Evolutionary conservation across 768 basidiomycete species (phyloP).

Genomic region (Russula griseocarnosa): DNA sequence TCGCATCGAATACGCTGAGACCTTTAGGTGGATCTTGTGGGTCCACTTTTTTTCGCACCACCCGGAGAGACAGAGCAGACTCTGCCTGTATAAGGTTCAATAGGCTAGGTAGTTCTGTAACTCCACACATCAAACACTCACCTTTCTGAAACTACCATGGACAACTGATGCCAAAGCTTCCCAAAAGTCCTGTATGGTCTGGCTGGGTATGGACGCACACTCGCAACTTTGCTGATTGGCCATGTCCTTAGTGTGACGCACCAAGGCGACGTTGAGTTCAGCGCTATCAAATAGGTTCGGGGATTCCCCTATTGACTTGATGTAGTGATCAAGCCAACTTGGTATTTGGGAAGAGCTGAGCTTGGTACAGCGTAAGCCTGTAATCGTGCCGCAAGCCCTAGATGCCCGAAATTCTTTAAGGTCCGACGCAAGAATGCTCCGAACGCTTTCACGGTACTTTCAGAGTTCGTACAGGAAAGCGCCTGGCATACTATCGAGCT

Average conservation of each 20-base stretch:
- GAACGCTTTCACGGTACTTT: conserved; percentile 10
- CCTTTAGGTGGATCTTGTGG: background rate
- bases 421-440: background rate
- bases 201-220: background rate
- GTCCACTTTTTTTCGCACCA: background rate
- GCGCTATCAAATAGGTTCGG: conserved; percentile 1
- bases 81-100: background rate
- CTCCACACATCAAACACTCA: background rate
- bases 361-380: background rate
- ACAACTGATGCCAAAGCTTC: background rate
- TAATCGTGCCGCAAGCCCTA: background rate
- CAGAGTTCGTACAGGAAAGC: conserved; percentile 7
- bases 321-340: conserved; percentile 2
- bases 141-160: background rate
- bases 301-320: background rate
- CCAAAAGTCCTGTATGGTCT: conserved; percentile 4
- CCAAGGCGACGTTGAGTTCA: background rate
- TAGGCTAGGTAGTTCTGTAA: fast-evolving
- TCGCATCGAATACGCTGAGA: background rate
- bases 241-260: background rate
- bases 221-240: background rate
- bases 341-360: background rate
- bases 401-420: background rate
- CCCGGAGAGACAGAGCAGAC: background rate
- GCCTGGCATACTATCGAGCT: background rate